Evolutionary conservation across 139 green algal species (phyloP).

Genomic region (Monoraphidium neglectum): DNA sequence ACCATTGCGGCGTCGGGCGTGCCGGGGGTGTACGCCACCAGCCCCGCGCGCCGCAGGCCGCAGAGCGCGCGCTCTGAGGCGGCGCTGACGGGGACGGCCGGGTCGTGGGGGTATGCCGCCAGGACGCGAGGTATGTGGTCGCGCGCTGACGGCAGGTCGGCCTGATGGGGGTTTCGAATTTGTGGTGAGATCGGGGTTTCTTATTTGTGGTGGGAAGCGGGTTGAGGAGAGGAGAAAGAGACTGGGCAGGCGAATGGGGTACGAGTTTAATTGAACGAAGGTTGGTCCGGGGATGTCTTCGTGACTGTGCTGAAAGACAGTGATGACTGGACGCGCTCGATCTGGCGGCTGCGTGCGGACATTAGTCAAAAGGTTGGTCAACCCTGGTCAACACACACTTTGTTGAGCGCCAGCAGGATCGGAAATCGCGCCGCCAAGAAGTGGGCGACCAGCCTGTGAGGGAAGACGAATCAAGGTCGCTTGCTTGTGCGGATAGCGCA

Average conservation of each 20-base stretch:
- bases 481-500: too few species aligned
- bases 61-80: conserved; percentile 46
- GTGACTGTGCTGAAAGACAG: too few species aligned
- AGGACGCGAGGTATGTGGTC: conserved; percentile 42
- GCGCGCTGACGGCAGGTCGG: conserved; percentile 35
- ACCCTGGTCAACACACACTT: conserved; percentile 24
- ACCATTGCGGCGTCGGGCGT: neutral
- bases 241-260: too few species aligned
- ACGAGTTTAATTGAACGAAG: too few species aligned
- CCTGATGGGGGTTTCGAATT: conserved; percentile 1
- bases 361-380: too few species aligned
- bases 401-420: conserved; percentile 63
- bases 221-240: too few species aligned
- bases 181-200: too few species aligned
- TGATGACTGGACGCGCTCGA: too few species aligned
- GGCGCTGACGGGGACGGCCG: conserved; percentile 50
- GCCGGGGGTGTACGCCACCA: conserved; percentile 24
- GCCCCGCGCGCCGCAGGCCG: conserved; percentile 24
- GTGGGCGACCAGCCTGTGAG: conserved; percentile 43
- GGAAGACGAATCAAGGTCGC: too few species aligned
- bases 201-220: neutral
- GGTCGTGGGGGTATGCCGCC: conserved; percentile 36
- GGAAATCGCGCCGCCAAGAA: conserved; percentile 60
- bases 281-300: too few species aligned
- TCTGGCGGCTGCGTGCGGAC: too few species aligned